These are phyloP conservation scores for Colletotrichum sp. DNA, from an alignment of 2,329 filamentous ascomycete genomes.

Conservation along the genomic window DNA sequence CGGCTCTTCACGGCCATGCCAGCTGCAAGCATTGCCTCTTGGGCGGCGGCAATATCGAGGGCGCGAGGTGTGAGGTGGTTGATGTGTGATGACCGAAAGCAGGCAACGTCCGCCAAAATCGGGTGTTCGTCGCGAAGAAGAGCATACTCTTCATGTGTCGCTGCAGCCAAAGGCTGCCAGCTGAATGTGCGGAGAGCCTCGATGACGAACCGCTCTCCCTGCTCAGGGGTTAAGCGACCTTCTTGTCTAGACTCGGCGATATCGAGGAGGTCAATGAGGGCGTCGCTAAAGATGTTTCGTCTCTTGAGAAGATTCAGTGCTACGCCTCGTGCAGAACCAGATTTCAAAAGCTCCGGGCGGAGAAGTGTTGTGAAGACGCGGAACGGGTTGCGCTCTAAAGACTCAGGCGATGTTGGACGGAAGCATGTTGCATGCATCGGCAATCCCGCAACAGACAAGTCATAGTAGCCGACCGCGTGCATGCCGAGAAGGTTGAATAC, in stretches of 20 bases:
- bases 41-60: conserved; percentile 51
- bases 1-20: conserved; percentile 50
- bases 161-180: conserved; percentile 48
- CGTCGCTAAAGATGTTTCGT: conserved; percentile 45
- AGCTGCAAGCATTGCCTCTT: conserved; percentile 43
- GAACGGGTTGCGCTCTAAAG: conserved; percentile 49
- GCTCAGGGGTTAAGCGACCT: conserved; percentile 27
- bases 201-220: conserved; percentile 42
- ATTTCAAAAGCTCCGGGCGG: conserved; percentile 44
- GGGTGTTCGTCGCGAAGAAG: conserved; percentile 47
- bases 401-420: conserved; percentile 39
- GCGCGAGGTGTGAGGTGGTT: conserved; percentile 60
- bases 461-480: conserved; percentile 57
- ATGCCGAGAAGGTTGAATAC: conserved; percentile 54
- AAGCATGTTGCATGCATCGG: conserved; percentile 60
- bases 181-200: conserved; percentile 52
- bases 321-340: conserved; percentile 32
- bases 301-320: conserved; percentile 36
- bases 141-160: conserved; percentile 45
- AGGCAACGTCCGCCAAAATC: conserved; percentile 52
- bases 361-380: conserved; percentile 41
- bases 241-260: conserved; percentile 33
- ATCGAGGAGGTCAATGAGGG: conserved; percentile 41
- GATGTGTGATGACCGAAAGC: conserved; percentile 49
- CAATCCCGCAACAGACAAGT: conserved; percentile 49